Conservation (phyloP, 164 flowering plant genomes). For the Cinnamomum micranthum region DNA sequence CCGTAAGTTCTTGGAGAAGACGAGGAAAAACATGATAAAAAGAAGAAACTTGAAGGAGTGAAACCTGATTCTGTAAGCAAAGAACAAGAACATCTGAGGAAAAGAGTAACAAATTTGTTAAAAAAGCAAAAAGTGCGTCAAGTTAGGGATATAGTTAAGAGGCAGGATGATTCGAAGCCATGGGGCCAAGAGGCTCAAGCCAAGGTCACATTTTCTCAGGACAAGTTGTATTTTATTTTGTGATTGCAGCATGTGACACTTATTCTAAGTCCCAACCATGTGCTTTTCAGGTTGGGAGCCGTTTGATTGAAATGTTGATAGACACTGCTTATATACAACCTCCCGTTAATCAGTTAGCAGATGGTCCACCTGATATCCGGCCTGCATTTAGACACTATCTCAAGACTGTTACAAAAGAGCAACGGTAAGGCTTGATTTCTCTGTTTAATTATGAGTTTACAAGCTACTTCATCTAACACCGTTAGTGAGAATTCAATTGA, state of each 20-base stretch:
- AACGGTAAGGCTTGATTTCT: constrained; percentile 29
- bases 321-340: constrained; percentile 85
- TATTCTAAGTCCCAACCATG: neutral
- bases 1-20: constrained; percentile 65
- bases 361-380: constrained; percentile 72
- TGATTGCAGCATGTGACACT: constrained; percentile 3
- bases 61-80: constrained; percentile 23
- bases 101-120: constrained; percentile 57
- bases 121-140: constrained; percentile 62
- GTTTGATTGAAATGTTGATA: constrained; percentile 70
- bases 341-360: constrained; percentile 63
- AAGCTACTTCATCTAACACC: neutral
- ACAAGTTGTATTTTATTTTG: neutral
- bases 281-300: constrained; percentile 76
- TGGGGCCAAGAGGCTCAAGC: constrained; percentile 70
- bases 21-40: constrained; percentile 37
- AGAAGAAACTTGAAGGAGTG: constrained; percentile 18
- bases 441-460: neutral
- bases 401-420: constrained; percentile 38
- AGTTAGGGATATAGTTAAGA: constrained; percentile 53
- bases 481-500: neutral
- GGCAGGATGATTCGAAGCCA: constrained; percentile 49
- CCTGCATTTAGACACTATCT: constrained; percentile 83
- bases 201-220: constrained; percentile 43
- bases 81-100: constrained; percentile 49